Base-by-base conservation (phyloP, 306 rosid genomes). In the Glycine latifolia region DNA sequence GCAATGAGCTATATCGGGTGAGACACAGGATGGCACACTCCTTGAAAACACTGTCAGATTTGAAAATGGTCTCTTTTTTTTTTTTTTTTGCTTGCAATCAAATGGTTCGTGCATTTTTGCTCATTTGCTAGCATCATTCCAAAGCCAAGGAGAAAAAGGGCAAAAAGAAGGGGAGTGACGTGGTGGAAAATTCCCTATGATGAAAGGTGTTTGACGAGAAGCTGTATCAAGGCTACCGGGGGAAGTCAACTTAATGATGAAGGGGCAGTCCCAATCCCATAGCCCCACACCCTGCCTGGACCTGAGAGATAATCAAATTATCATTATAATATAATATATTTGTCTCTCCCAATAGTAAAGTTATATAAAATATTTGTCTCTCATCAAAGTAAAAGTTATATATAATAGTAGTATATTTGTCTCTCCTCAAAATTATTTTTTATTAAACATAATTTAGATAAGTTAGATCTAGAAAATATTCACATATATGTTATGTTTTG, bases 171-270 rank as follows among this genome's bases (percentile, higher is more conserved):
- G 67, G 20, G 48, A 37, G 78, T 78, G 78, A 79, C 75, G 55
- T 71, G 52, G 78, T 79, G 41, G 69, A 71, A 79, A 77, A 71
- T 79, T 79, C 50, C 43, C 6, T 48, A 39, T 13, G 71, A 58
- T 14, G 77, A 85, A 75, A 87, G 86, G 62, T 17, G 63, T 73
- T 73, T 85, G 86, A 84, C 72, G 8, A 59, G 73, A 59, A 48
- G 49, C 75, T 62, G 43, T 61, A 77, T 20, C 41, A 35, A 35
- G 71, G 50, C 0, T 26, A 26, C 2, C 31, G 31, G 31, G 31
- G 31, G 31, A 26, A 26, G 31, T 86, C 84, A 88, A 88, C 78
- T 80, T 78, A 79, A 76, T 79, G 79, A 85, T 86, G 87, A 49
- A 82, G 39, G 17, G 52, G 44, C 79, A 84, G 81, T 48, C 76